phyloP scores from a whole-genome alignment of 495 filamentous ascomycete species.

The Penicillium macrosclerotiorum region DNA sequence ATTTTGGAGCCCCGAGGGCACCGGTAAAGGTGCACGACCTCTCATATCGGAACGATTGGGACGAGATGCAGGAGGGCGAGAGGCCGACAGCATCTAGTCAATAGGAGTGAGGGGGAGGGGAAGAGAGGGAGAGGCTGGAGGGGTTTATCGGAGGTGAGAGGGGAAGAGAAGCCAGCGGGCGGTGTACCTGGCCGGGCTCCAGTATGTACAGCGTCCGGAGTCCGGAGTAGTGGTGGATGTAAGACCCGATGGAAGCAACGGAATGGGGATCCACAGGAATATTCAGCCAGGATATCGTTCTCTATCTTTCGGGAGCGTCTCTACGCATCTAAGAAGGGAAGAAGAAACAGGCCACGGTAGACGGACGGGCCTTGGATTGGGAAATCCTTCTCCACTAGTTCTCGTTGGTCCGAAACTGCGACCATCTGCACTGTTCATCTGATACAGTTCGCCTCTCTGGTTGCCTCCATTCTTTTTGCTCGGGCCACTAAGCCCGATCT shows the following conservation, averaged over 20 bases:
- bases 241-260: not conserved
- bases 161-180: conserved; percentile 14
- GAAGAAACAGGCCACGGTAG: not conserved
- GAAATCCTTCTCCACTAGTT: conserved; percentile 4
- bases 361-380: not conserved
- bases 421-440: conserved; percentile 18
- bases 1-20: conserved; percentile 42
- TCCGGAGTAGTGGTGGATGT: too few species aligned
- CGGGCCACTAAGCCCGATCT: not conserved
- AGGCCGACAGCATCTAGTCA: conserved; percentile 23
- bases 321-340: too few species aligned
- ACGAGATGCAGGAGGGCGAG: conserved; percentile 23
- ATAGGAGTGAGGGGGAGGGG: conserved; percentile 11
- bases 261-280: not conserved
- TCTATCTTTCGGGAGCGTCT: too few species aligned
- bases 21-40: conserved; percentile 42
- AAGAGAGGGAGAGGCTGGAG: conserved; percentile 21
- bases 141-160: conserved; percentile 30
- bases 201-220: too few species aligned
- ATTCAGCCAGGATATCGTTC: too few species aligned
- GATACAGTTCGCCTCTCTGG: conserved; percentile 19
- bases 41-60: conserved; percentile 39
- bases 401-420: conserved; percentile 6
- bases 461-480: conserved; percentile 23
- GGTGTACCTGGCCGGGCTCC: conserved; percentile 7